Evolutionary conservation across 108 stramenopile genomes (phyloP), one percentile per base, ranked within the genome.

Genomic region (Nitzschia palea): DNA sequence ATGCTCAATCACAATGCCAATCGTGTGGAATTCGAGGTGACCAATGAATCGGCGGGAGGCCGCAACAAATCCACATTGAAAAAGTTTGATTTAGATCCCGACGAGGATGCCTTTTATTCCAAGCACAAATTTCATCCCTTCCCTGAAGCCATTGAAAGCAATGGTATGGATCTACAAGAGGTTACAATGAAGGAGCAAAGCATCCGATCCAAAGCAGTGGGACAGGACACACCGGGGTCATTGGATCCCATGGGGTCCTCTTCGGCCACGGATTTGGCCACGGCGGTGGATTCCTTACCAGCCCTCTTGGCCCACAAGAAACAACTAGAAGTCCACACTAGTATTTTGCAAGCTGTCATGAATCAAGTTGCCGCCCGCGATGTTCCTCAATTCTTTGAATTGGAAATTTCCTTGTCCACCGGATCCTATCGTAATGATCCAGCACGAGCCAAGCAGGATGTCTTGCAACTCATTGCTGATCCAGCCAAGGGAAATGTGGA

Each of bases 291-390:
- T 67, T 93, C 91, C 2, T 82, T 99, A 30, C 99, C 99, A 1
- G 84, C 87, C 25, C 75, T 99, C 17, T 81, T 98, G 68, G 92
- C 94, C 60, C 86, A 89, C 33, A 99, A 99, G 81, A 95, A 95
- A 74, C 88, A 88, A 48, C 68, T 98, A 28, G 97, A 98, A 79
- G 80, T 91, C 30, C 99, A 99, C 76, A 98, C 97, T 0, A 95
- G 93, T 47, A 91, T 99, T 48, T 71, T 98, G 8, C 95, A 97
- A 80, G 97, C 99, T 5, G 92, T 95, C 34, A 99, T 99, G 99
- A 93, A 92, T 52, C 86, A 90, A 70, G 96, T 99, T 36, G 97
- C 97, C 14, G 82, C 92, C 23, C 78, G 98, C 12, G 97, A 99
- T 78, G 94, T 99, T 8, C 97, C 97, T 23, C 90, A 95, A 63